Evolutionary conservation across 108 stramenopile genomes (phyloP), one percentile per base, ranked within the genome.

Genomic region (Skeletonema potamos): DNA sequence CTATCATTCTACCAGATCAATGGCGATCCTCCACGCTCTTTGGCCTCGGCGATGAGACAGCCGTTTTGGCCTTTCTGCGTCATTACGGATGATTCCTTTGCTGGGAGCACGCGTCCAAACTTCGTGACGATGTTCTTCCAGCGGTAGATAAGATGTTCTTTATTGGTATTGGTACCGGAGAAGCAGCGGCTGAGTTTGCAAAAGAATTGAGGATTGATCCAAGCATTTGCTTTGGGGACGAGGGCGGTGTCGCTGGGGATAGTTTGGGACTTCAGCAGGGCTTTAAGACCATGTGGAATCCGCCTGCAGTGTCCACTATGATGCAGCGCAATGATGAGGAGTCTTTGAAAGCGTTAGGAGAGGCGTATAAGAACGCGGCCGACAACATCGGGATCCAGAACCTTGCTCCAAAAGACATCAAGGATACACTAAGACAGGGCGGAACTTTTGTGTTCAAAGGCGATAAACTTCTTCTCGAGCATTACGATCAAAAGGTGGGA

Each of bases 41-140:
- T 32, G 81, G 75, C 9, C 54, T 82, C 6, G 81, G 62, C 0
- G 81, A 82, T 30, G 81, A 82, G 58, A 69, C 61, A 2, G 75
- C 76, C 0, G 81, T 76, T 0, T 54, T 69, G 20, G 81, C 81
- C 6, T 82, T 82, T 33, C 20, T 82, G n/a, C 51, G 81, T 13
- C 76, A 82, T 41, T 76, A 60, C 32, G 79, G 81, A 44, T 82
- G 81, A 82, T 82, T 82, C 57, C 37, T 82, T 29, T 82, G 81
- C 81, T 82, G 81, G 81, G 81, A 82, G 67, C 81, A 82, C 32
- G 81, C 81, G 18, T 46, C 66, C 1, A 33, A 77, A 46, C 39
- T 82, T 17, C 72, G 73, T 13, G 66, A 74, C 27, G 58, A 46
- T 11, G 71, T 81, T 5, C 74, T 76, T n/a, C 75, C 74, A 65